phyloP scores from a whole-genome alignment of 257 asterid genomes.

The Solanum boliviense region DNA sequence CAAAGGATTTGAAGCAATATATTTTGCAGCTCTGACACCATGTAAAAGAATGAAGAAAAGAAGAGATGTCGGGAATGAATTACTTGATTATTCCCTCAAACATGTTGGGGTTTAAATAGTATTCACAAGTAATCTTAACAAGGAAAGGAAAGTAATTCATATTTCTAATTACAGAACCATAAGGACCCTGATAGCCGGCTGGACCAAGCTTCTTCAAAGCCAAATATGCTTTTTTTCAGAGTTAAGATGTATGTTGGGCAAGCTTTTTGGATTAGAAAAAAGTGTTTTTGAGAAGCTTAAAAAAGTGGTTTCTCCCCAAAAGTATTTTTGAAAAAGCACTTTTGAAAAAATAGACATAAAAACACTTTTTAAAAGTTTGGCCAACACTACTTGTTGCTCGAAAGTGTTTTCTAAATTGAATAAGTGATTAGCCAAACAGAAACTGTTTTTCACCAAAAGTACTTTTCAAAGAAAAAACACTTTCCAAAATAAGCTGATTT shows the following conservation, averaged over 20 bases:
- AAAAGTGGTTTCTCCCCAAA: not conserved
- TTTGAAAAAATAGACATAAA: not conserved
- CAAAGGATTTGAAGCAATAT: not conserved
- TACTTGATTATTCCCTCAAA: not conserved
- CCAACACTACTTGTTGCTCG: not conserved
- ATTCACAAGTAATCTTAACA: not conserved
- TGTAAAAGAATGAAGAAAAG: not conserved
- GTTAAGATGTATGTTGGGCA: not conserved
- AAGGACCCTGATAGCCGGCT: not conserved
- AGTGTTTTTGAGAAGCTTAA: not conserved
- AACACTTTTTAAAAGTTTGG: not conserved
- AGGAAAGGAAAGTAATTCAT: not conserved
- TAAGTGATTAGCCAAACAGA: not conserved
- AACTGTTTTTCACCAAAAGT: not conserved
- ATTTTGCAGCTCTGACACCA: not conserved
- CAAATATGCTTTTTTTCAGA: not conserved
- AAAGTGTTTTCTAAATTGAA: not conserved
- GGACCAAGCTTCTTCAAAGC: not conserved
- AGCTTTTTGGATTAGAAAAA: not conserved
- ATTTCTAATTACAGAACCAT: not conserved
- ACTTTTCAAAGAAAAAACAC: not conserved
- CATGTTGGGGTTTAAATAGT: not conserved
- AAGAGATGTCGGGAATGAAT: not conserved
- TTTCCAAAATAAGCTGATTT: not conserved
- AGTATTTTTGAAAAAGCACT: not conserved